A percentile compares a stretch with the other conserved stretches of the same genome.
phyloP scores from a whole-genome alignment of 306 rosid species.

The Aeschynomene evenia region DNA sequence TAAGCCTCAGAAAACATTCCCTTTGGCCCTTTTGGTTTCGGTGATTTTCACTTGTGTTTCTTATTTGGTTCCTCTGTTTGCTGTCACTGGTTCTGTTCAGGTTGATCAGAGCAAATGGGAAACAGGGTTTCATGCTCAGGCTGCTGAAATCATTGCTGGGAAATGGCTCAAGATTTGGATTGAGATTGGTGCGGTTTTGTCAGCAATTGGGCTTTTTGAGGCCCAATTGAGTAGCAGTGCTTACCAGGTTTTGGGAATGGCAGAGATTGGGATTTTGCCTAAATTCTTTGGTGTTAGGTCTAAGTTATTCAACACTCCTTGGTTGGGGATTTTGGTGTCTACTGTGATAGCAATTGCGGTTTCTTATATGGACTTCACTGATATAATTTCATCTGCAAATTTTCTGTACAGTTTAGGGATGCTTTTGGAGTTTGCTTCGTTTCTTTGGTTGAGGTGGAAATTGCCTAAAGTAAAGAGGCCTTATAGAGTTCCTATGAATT shows the following conservation, averaged over 20 bases:
- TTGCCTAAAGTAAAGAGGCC: constrained; percentile 42
- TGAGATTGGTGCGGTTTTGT: constrained; percentile 56
- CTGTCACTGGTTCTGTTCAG: constrained; percentile 33
- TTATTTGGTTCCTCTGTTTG: constrained; percentile 37
- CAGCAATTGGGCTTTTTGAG: constrained; percentile 58
- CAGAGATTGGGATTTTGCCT: constrained; percentile 57
- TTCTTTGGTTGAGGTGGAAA: constrained; percentile 58
- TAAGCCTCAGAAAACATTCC: constrained; percentile 33
- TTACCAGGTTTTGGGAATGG: constrained; percentile 65
- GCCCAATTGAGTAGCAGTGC: constrained; percentile 70
- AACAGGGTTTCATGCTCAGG: constrained; percentile 46
- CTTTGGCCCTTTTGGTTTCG: constrained; percentile 28
- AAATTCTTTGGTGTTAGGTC: constrained; percentile 37
- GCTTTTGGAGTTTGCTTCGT: constrained; percentile 58
- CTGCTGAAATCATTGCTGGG: constrained; percentile 59
- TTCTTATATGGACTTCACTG: constrained; percentile 43
- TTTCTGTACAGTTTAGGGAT: constrained; percentile 61
- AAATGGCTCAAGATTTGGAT: constrained; percentile 50
- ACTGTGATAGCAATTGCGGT: constrained; percentile 37
- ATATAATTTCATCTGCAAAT: constrained; percentile 43
- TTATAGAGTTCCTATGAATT: constrained; percentile 46
- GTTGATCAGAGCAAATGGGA: constrained; percentile 41
- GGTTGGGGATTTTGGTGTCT: constrained; percentile 58
- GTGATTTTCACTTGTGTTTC: constrained; percentile 45
- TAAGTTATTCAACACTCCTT: constrained; percentile 55